Evolutionary conservation across 2,329 filamentous ascomycete genomes (phyloP), one percentile per base, ranked within the genome.

Genomic region (Amauroascus verrucosus): DNA sequence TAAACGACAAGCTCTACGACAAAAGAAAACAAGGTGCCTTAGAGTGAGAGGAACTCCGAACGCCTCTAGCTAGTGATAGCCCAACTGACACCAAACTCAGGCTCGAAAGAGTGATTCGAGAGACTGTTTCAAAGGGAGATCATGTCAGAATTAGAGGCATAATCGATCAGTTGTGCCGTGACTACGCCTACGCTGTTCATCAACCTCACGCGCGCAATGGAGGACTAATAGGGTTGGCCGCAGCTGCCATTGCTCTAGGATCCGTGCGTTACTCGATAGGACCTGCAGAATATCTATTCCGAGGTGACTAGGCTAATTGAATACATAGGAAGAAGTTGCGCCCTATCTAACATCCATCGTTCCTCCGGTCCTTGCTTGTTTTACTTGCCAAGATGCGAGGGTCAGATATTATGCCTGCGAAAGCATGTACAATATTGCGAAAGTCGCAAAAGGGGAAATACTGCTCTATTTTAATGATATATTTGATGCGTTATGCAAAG

Each of bases 371-470:
- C 79, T 98, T 44, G 93, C 93, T 50, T 98, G 94, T 75, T 98
- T 98, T 71, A 88, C 87, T 54, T 94, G 98, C 62, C 93, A 97
- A 74, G 93, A 98, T 84, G 90, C 93, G 26, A 82, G 93, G 55
- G 93, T 97, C 30, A 82, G 93, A 59, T 98, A 98, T 70, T 98
- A 98, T 72, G 93, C 93, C 22, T 98, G 93, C 72, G 93, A 98
- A 75, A 94, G 90, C 70, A 98, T 98, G 93, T 98, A 98, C 74
- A 98, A 98, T 71, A 98, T 98, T 66, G 90, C 93, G 65, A 98
- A 98, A 73, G 93, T 98, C 46, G 93, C 91, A 56, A 98, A 98
- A 72, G 93, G 94, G 35, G 93, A 98, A 71, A 93, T 98, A 18
- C 72, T 98, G 59, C 81, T 94, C 38, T 98, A 95, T 75, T 98